A percentile compares a stretch with the other conserved stretches of the same genome.
phyloP scores from a whole-genome alignment of 2,329 filamentous ascomycete genomes.

The Trichoderma oligosporum region DNA sequence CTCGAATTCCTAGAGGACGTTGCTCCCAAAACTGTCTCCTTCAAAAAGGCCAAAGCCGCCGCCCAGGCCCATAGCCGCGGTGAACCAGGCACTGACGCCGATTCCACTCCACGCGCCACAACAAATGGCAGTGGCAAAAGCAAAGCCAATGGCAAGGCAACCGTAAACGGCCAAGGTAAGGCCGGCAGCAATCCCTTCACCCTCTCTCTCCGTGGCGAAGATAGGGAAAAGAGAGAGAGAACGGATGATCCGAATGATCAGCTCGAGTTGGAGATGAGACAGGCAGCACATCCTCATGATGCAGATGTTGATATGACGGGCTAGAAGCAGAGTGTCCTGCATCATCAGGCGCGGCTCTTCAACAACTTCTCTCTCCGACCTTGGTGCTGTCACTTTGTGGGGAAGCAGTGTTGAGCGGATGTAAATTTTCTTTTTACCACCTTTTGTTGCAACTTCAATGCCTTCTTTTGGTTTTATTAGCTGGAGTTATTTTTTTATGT shows the following conservation, averaged over 20 bases:
- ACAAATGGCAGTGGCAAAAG: constrained; percentile 27
- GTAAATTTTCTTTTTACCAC: background rate
- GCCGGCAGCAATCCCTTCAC: constrained; percentile 20
- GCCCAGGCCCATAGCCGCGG: constrained; percentile 44
- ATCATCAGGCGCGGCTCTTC: background rate
- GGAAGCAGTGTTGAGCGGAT: background rate
- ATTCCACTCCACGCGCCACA: constrained; percentile 25
- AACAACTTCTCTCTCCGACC: background rate
- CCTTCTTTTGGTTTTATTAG: background rate
- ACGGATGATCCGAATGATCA: constrained; percentile 49
- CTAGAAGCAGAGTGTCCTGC: constrained; percentile 31
- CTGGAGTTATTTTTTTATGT: background rate
- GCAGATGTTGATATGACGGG: constrained; percentile 59
- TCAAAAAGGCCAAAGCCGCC: constrained; percentile 70
- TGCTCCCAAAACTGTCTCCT: constrained; percentile 80
- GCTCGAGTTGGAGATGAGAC: constrained; percentile 53
- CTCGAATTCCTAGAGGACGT: constrained; percentile 92
- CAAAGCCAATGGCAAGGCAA: constrained; percentile 5
- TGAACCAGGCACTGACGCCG: constrained; percentile 37
- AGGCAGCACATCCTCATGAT: constrained; percentile 41
- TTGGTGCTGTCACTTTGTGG: background rate
- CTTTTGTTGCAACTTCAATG: background rate
- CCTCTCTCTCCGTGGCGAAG: constrained; percentile 26
- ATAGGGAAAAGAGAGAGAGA: constrained; percentile 14
- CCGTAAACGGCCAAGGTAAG: constrained; percentile 29